These are phyloP conservation scores for Aureobasidium zeae DNA, from an alignment of 2,329 filamentous ascomycete genomes.

Conservation along the genomic window DNA sequence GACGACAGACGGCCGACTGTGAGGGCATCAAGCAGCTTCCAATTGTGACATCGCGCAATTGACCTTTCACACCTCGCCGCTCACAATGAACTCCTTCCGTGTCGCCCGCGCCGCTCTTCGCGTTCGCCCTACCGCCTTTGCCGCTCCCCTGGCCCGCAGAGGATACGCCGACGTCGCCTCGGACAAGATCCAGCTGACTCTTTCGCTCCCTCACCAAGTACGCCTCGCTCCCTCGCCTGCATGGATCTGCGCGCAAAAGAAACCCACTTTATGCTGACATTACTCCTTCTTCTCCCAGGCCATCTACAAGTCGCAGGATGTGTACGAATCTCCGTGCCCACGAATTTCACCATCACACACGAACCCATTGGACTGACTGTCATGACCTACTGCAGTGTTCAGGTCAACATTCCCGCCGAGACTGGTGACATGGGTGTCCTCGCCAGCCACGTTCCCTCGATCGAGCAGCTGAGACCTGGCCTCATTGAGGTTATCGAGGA, in stretches of 20 bases:
- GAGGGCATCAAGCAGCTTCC: too few species aligned
- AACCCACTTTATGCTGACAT: too few species aligned
- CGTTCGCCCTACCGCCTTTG: conserved; percentile 67
- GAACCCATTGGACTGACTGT: conserved; percentile 22
- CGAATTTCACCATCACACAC: not conserved
- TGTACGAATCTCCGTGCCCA: conserved; percentile 46
- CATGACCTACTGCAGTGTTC: conserved; percentile 58
- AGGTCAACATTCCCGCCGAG: conserved; percentile 98
- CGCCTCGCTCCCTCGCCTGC: conserved; percentile 37
- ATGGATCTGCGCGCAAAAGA: too few species aligned
- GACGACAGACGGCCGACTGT: conserved; percentile 11
- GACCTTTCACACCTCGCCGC: conserved; percentile 10
- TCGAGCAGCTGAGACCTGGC: conserved; percentile 97
- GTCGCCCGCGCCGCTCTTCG: conserved; percentile 83
- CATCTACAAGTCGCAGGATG: conserved; percentile 62
- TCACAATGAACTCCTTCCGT: conserved; percentile 85
- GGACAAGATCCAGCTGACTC: conserved; percentile 83
- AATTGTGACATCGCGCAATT: conserved; percentile 15
- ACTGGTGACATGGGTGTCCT: conserved; percentile 99
- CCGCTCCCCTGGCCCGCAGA: conserved; percentile 61
- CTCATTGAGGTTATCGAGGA: conserved; percentile 94
- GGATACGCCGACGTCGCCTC: conserved; percentile 61
- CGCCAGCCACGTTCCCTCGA: conserved; percentile 96
- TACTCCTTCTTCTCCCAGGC: too few species aligned
- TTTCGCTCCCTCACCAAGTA: conserved; percentile 98